These are phyloP conservation scores for Sanghuangporus baumii DNA, from an alignment of 1,284 basidiomycete genomes.

Conservation along the genomic window DNA sequence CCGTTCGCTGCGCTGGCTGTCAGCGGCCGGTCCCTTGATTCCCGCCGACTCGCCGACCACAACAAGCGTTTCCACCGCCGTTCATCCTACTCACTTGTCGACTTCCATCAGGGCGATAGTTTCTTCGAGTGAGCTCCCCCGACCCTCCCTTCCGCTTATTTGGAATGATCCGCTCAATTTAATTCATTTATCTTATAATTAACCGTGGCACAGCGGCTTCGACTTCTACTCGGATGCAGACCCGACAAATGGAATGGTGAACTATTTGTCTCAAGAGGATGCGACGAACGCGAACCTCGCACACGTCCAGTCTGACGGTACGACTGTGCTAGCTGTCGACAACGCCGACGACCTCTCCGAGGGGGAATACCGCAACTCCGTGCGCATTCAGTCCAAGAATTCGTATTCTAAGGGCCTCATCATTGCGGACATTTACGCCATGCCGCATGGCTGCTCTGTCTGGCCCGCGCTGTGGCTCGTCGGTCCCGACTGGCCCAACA, in stretches of 20 bases:
- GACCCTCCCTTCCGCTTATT: neutral
- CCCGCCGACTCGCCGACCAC: slow-evolving; percentile 1
- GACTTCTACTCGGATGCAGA: slow-evolving; percentile 55
- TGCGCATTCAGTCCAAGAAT: slow-evolving; percentile 68
- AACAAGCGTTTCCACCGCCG: slow-evolving; percentile 6
- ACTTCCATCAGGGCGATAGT: slow-evolving; percentile 22
- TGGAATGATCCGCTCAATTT: neutral
- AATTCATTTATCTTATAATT: neutral
- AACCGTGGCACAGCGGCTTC: slow-evolving; percentile 45
- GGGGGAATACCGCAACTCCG: slow-evolving; percentile 58
- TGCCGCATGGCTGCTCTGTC: slow-evolving; percentile 75
- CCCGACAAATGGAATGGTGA: slow-evolving; percentile 62
- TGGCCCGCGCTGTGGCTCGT: slow-evolving; percentile 73
- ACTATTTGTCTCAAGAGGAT: slow-evolving; percentile 41
- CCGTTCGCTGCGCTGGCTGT: slow-evolving; percentile 17
- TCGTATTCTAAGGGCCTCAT: slow-evolving; percentile 67
- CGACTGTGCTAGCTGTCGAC: slow-evolving; percentile 60
- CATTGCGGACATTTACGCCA: slow-evolving; percentile 69
- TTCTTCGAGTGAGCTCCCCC: slow-evolving; percentile 25
- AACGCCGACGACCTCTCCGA: slow-evolving; percentile 41
- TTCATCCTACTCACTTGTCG: slow-evolving; percentile 19
- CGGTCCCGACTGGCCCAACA: slow-evolving; percentile 67
- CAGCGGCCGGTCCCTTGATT: neutral
- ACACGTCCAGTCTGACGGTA: slow-evolving; percentile 48
- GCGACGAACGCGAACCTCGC: slow-evolving; percentile 50